These are phyloP conservation scores for Monosporascus sp. DNA, from an alignment of 2,329 filamentous ascomycete species.

Conservation along the genomic window DNA sequence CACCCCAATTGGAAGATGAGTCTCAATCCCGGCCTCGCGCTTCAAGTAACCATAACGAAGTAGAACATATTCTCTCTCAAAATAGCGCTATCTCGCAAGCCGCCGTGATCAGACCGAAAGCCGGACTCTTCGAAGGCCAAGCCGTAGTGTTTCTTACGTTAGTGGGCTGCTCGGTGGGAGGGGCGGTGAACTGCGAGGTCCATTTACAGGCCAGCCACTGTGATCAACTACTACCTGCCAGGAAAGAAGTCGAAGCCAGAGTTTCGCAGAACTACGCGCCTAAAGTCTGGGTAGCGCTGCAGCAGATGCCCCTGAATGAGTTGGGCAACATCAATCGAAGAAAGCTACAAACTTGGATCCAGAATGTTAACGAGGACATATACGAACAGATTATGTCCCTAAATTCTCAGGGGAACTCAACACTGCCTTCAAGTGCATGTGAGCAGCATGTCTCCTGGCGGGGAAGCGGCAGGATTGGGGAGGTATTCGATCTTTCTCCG, in stretches of 20 bases:
- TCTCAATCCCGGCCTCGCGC: constrained; percentile 11
- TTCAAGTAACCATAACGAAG: constrained; percentile 22
- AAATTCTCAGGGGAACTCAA: constrained; percentile 29
- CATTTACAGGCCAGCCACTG: constrained; percentile 35
- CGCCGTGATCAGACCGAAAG: constrained; percentile 40
- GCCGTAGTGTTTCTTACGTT: constrained; percentile 42
- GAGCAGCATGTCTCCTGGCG: constrained; percentile 27
- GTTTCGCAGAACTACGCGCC: constrained; percentile 33
- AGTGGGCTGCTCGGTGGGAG: constrained; percentile 20
- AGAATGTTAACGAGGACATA: constrained; percentile 43
- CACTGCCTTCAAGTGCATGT: constrained; percentile 31
- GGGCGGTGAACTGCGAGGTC: constrained; percentile 26
- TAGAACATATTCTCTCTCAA: constrained; percentile 34
- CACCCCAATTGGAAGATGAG: constrained; percentile 2
- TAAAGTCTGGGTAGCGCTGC: constrained; percentile 43
- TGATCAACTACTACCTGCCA: constrained; percentile 35
- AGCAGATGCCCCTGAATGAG: constrained; percentile 38
- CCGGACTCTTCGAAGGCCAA: constrained; percentile 45
- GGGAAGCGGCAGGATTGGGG: constrained; percentile 27
- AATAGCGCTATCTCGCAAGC: constrained; percentile 35
- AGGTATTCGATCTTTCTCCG: constrained; percentile 42
- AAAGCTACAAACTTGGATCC: constrained; percentile 46
- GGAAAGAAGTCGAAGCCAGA: constrained; percentile 29
- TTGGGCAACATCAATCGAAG: constrained; percentile 36
- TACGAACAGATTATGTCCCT: constrained; percentile 41